A percentile compares a stretch with the other conserved stretches of the same genome.
These are phyloP conservation scores for Cucurbitaria berberidis DNA, from an alignment of 2,329 filamentous ascomycete genomes.

Conservation along the genomic window DNA sequence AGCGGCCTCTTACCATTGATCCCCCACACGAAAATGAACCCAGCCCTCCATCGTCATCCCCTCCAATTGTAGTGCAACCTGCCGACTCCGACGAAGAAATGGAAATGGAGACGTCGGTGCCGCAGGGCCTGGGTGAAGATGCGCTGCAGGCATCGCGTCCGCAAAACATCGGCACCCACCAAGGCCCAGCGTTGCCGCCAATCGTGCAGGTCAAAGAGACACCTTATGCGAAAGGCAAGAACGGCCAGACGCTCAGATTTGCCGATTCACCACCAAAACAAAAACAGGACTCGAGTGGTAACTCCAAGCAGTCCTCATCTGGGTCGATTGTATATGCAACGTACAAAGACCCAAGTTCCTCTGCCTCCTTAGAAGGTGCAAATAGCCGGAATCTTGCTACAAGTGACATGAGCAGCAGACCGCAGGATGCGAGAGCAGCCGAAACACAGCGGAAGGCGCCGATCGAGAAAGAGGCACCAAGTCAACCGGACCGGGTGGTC, in stretches of 20 bases:
- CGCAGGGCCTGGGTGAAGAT: conserved; percentile 38
- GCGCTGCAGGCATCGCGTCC: not conserved
- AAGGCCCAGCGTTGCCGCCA: not conserved
- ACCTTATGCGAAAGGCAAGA: conserved; percentile 29
- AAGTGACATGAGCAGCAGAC: not conserved
- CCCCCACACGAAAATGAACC: conserved; percentile 19
- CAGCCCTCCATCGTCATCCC: conserved; percentile 23
- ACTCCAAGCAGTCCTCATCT: conserved; percentile 28
- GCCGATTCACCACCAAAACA: conserved; percentile 8
- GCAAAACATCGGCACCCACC: not conserved
- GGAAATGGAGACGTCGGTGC: conserved; percentile 37
- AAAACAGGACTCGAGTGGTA: conserved; percentile 17
- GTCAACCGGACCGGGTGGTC: not conserved
- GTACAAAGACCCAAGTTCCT: conserved; percentile 23
- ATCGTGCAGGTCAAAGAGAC: conserved; percentile 42
- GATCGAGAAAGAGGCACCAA: not conserved
- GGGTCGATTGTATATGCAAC: conserved; percentile 35
- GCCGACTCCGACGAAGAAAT: conserved; percentile 35
- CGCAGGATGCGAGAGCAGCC: not conserved
- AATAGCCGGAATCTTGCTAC: not conserved
- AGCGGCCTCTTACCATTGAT: conserved; percentile 1
- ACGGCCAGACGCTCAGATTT: not conserved
- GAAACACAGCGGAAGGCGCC: not conserved
- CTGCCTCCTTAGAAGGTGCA: not conserved
- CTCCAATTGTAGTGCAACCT: conserved; percentile 7